Percentiles rank a stretch among this genome's conserved stretches.
phyloP scores from a whole-genome alignment of 441 rosid species.

The Theobroma grandiflorum region DNA sequence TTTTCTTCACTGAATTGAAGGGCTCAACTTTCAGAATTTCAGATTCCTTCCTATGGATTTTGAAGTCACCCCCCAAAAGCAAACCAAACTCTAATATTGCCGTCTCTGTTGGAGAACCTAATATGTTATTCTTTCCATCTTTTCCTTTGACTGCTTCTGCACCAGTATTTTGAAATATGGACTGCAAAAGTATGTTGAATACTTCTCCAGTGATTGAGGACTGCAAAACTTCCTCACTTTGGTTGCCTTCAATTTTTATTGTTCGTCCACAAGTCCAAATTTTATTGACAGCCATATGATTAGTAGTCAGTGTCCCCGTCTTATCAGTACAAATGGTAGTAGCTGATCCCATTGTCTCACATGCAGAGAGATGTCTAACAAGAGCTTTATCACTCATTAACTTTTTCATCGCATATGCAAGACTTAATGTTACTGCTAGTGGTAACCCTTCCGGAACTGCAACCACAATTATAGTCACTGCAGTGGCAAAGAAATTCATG shows the following conservation, averaged over 20 bases:
- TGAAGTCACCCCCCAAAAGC: conserved; percentile 60
- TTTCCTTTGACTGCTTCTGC: conserved; percentile 65
- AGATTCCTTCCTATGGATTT: conserved; percentile 44
- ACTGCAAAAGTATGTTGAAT: conserved; percentile 50
- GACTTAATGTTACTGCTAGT: conserved; percentile 59
- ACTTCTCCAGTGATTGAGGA: conserved; percentile 43
- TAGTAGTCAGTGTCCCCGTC: conserved; percentile 61
- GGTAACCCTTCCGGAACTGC: conserved; percentile 66
- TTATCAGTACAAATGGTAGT: conserved; percentile 60
- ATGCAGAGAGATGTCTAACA: conserved; percentile 59
- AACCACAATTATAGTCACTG: conserved; percentile 59
- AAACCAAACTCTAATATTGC: conserved; percentile 74
- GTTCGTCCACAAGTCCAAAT: conserved; percentile 54
- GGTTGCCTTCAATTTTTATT: conserved; percentile 27
- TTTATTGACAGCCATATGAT: conserved; percentile 52
- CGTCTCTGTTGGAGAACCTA: conserved; percentile 76
- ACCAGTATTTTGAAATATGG: conserved; percentile 68
- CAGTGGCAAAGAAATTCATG: conserved; percentile 53
- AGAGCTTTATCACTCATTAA: conserved; percentile 60
- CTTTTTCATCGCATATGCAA: conserved; percentile 64
- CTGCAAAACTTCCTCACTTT: conserved; percentile 36
- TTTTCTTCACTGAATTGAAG: conserved; percentile 72
- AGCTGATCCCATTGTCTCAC: conserved; percentile 65
- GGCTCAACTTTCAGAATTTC: conserved; percentile 62
- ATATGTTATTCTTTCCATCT: conserved; percentile 53